Evolutionary conservation across 345 rosid genomes (phyloP).

Genomic region (Melastoma malabathricum): DNA sequence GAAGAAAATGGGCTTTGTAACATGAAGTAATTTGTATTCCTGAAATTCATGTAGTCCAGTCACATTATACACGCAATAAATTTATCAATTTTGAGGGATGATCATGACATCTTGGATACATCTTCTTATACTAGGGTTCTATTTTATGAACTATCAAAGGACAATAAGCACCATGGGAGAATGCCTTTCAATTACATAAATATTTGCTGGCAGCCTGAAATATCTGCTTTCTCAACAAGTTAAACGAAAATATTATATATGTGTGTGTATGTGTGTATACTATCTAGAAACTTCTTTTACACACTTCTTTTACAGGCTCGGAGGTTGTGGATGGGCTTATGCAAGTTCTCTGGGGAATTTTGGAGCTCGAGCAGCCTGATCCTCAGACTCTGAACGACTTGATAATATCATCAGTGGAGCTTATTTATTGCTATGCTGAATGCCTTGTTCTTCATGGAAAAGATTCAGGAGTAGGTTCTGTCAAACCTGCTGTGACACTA

Average conservation of each 20-base stretch:
- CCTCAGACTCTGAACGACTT: conserved; percentile 86
- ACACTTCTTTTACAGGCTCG: conserved; percentile 38
- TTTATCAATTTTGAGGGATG: too few species aligned
- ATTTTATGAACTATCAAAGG: too few species aligned
- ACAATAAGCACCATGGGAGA: too few species aligned
- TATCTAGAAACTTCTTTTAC: conserved; percentile 4
- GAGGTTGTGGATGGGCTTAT: conserved; percentile 85
- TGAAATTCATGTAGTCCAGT: too few species aligned
- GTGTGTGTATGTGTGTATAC: neutral
- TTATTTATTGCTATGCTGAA: conserved; percentile 90
- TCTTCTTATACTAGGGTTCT: too few species aligned
- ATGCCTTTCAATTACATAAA: too few species aligned
- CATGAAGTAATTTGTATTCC: too few species aligned
- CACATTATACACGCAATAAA: too few species aligned
- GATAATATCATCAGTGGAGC: conserved; percentile 83
- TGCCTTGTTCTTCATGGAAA: conserved; percentile 79
- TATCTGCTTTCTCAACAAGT: too few species aligned
- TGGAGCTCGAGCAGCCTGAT: conserved; percentile 86
- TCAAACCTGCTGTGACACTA: conserved; percentile 75
- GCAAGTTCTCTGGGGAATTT: conserved; percentile 94
- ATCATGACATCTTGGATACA: too few species aligned
- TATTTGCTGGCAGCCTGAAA: too few species aligned
- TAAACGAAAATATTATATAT: neutral
- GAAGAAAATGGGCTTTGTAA: too few species aligned
- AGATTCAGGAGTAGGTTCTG: conserved; percentile 44